Conservation (phyloP, 2,329 filamentous ascomycete species). For the Celoporthe dispersa region DNA sequence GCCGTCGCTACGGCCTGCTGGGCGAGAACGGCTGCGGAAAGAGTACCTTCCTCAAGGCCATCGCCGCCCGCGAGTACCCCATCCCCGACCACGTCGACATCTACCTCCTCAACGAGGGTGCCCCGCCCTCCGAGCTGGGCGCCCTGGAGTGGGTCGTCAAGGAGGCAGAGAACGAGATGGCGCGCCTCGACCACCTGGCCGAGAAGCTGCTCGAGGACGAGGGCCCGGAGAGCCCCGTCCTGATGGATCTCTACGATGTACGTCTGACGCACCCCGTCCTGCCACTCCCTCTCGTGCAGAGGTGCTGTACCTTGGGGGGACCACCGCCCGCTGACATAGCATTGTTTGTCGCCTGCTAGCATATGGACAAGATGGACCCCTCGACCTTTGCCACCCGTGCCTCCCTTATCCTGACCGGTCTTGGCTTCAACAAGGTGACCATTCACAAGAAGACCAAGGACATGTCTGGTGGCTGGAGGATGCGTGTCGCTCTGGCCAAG, state of each 20-base stretch:
- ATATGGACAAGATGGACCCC: slow-evolving; percentile 98
- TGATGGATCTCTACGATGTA: slow-evolving; percentile 96
- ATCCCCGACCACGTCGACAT: slow-evolving; percentile 97
- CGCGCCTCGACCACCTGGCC: slow-evolving; percentile 83
- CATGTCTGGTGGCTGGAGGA: slow-evolving; percentile 99
- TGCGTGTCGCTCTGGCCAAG: slow-evolving; percentile 97
- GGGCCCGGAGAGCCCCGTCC: slow-evolving; percentile 85
- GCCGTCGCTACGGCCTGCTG: slow-evolving; percentile 89
- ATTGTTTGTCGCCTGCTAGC: slow-evolving; percentile 54
- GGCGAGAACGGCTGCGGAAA: slow-evolving; percentile 99
- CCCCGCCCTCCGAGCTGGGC: slow-evolving; percentile 83
- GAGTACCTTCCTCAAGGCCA: slow-evolving; percentile 95
- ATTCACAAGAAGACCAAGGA: slow-evolving; percentile 99
- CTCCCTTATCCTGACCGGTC: slow-evolving; percentile 95
- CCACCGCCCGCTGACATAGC: slow-evolving; percentile 32
- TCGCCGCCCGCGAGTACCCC: slow-evolving; percentile 90
- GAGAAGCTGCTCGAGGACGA: slow-evolving; percentile 91
- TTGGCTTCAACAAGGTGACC: slow-evolving; percentile 97
- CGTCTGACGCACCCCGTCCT: slow-evolving; percentile 37
- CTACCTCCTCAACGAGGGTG: slow-evolving; percentile 97
- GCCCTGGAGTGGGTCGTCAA: slow-evolving; percentile 96
- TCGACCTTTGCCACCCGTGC: slow-evolving; percentile 96
- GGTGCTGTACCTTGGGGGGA: not conserved
- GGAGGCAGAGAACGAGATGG: slow-evolving; percentile 92
- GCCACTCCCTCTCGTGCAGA: not conserved